A percentile compares a stretch with the other conserved stretches of the same genome.
Evolutionary conservation across 2,329 filamentous ascomycete species (phyloP).

Genomic region (Pezicula carpinea): DNA sequence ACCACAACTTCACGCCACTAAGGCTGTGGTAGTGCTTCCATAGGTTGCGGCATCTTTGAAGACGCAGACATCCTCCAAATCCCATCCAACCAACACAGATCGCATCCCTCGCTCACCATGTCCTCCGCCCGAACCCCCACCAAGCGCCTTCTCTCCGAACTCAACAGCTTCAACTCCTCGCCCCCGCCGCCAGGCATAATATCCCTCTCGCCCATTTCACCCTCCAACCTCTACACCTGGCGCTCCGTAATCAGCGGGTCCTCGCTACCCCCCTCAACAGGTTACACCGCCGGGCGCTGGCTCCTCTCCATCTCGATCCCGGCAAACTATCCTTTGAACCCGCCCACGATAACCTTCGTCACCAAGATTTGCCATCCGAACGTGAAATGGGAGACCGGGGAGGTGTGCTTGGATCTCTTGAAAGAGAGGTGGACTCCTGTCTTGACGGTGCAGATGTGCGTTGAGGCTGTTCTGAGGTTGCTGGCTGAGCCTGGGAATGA

Average conservation of each 20-base stretch:
- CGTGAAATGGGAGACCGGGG: conserved; percentile 67
- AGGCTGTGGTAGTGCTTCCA: too few species aligned
- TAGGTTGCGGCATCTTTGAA: too few species aligned
- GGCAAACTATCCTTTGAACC: conserved; percentile 68
- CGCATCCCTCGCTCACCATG: conserved; percentile 2
- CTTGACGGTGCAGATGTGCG: conserved; percentile 72
- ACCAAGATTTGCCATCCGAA: conserved; percentile 87
- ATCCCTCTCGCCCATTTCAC: conserved; percentile 49
- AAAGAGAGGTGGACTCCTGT: conserved; percentile 77
- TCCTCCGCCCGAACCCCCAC: conserved; percentile 39
- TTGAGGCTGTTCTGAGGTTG: conserved; percentile 69
- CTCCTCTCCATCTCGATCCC: conserved; percentile 75
- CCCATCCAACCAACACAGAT: too few species aligned
- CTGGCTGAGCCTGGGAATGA: conserved; percentile 65
- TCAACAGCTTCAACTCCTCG: conserved; percentile 33
- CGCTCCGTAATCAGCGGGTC: conserved; percentile 54
- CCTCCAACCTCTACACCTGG: conserved; percentile 53
- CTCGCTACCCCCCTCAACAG: conserved; percentile 13
- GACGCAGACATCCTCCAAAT: too few species aligned
- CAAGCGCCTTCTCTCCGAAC: conserved; percentile 54
- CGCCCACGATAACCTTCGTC: conserved; percentile 75
- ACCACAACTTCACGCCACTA: background rate
- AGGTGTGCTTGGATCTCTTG: conserved; percentile 91
- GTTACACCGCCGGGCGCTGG: conserved; percentile 64
- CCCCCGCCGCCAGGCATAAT: conserved; percentile 49